Conservation (phyloP, 2,329 filamentous ascomycete genomes). For the Colletotrichum sp. region DNA sequence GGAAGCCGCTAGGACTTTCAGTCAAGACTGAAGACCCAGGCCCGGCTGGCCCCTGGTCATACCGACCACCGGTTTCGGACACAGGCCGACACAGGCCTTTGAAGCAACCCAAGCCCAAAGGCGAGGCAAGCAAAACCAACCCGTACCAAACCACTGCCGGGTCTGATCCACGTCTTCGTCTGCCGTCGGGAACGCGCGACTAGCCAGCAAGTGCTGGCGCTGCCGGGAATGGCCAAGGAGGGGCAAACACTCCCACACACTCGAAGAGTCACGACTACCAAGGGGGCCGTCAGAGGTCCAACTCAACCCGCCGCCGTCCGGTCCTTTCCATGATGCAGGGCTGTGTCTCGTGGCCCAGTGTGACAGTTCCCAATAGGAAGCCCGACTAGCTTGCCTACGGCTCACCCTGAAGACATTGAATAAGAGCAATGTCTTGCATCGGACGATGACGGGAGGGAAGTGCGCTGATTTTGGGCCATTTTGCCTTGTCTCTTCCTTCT, state of each 20-base stretch:
- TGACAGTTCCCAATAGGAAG: background rate
- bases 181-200: background rate
- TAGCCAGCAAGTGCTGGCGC: constrained; percentile 15
- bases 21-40: background rate
- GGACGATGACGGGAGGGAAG: constrained; percentile 9
- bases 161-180: constrained; percentile 10
- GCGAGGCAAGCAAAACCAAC: background rate
- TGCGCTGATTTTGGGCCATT: constrained; percentile 11
- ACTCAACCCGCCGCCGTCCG: background rate
- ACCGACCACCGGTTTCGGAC: constrained; percentile 18
- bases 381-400: background rate
- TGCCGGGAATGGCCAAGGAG: background rate
- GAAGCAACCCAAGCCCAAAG: background rate
- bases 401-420: background rate
- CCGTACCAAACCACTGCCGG: background rate
- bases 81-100: constrained; percentile 10
- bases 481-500: background rate
- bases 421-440: background rate
- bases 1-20: background rate
- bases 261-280: background rate
- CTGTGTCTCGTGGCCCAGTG: constrained; percentile 11
- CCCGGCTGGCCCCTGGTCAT: background rate
- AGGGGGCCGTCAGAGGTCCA: background rate
- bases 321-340: background rate
- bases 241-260: background rate